Percentiles rank a stretch among this genome's conserved stretches.
Evolutionary conservation across 2,329 filamentous ascomycete species (phyloP).

Genomic region (Botrytis cinerea): DNA sequence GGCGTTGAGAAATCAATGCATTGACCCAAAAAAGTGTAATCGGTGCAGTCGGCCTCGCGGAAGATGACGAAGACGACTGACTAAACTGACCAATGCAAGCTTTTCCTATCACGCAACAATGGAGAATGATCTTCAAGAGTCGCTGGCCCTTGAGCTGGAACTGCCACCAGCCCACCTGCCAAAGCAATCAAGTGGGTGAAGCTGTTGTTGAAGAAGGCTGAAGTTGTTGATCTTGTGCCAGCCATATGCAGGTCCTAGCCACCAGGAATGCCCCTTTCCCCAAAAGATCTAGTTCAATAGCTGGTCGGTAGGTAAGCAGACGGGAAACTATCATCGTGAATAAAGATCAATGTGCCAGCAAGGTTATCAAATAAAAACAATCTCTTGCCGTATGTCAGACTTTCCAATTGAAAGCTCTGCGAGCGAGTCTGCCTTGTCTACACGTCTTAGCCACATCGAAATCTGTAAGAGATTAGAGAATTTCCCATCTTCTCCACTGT

Average conservation of each 20-base stretch:
- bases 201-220: not conserved
- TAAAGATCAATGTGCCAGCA: not conserved
- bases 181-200: not conserved
- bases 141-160: not conserved
- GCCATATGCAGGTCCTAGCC: not conserved
- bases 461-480: slow-evolving; percentile 3
- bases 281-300: not conserved
- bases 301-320: not conserved
- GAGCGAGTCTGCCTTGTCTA: slow-evolving; percentile 5
- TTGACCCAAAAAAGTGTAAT: not conserved
- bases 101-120: not conserved
- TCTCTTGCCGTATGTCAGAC: not conserved
- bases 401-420: not conserved
- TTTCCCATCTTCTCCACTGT: slow-evolving; percentile 11
- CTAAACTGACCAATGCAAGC: not conserved
- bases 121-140: slow-evolving; percentile 19
- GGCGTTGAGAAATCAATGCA: slow-evolving; percentile 8
- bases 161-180: not conserved
- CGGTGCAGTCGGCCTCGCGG: not conserved
- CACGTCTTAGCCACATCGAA: not conserved
- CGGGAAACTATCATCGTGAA: not conserved
- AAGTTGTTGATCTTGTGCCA: slow-evolving; percentile 3
- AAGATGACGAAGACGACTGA: slow-evolving; percentile 6
- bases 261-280: slow-evolving; percentile 4
- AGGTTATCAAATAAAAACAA: not conserved